Conservation (phyloP, 2,329 filamentous ascomycete genomes). For the Cercospora beticola region DNA sequence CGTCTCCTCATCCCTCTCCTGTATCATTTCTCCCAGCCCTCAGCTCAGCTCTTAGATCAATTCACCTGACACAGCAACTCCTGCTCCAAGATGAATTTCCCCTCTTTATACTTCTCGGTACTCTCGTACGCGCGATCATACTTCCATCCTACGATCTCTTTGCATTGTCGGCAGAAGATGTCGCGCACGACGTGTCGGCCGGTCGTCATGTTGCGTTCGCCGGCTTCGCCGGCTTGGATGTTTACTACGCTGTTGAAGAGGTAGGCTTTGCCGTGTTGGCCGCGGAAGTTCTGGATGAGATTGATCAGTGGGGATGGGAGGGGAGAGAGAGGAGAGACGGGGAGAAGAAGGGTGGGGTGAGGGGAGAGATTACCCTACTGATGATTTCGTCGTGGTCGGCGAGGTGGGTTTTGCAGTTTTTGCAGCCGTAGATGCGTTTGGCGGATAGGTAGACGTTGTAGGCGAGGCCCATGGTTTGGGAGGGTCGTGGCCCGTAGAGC, state of each 20-base stretch:
- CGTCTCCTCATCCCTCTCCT: background rate
- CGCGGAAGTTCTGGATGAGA: conserved; percentile 79
- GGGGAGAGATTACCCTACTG: conserved; percentile 63
- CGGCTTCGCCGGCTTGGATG: conserved; percentile 76
- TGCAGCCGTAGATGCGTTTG: conserved; percentile 79
- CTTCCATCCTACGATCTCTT: conserved; percentile 93
- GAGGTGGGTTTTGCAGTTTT: conserved; percentile 91
- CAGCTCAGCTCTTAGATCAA: conserved; percentile 30
- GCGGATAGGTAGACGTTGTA: conserved; percentile 63
- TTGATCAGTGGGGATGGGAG: conserved; percentile 2
- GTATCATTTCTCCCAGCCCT: background rate
- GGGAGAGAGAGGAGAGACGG: conserved; percentile 6
- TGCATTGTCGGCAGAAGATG: conserved; percentile 87
- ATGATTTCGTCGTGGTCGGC: conserved; percentile 96
- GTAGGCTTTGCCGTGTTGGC: conserved; percentile 96
- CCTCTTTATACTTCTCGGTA: conserved; percentile 97
- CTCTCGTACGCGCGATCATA: conserved; percentile 95
- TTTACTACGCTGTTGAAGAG: conserved; percentile 96
- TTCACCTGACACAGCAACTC: conserved; percentile 80
- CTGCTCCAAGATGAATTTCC: conserved; percentile 93
- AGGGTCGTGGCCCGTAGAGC: background rate
- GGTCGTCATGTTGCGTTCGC: conserved; percentile 96
- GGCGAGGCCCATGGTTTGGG: conserved; percentile 36
- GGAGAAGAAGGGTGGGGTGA: conserved; percentile 34
- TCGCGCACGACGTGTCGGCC: conserved; percentile 92